Conservation (phyloP, 2,329 filamentous ascomycete species). For the Tolypocladium ovalisporum region DNA sequence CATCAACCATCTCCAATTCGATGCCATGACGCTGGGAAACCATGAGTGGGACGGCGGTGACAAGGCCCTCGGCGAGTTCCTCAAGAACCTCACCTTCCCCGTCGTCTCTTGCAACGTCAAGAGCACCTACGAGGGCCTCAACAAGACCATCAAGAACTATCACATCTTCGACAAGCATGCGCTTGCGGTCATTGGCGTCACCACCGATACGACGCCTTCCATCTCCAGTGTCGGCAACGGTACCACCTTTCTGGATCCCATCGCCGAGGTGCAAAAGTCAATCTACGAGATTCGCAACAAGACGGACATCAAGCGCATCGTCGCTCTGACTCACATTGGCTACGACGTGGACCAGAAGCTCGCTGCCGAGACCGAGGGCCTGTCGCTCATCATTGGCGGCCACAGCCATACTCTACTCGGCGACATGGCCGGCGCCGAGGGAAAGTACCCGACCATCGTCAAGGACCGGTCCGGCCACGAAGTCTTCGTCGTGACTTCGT, state of each 20-base stretch:
- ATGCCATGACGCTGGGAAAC: constrained; percentile 58
- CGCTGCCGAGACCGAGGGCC: constrained; percentile 46
- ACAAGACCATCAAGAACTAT: constrained; percentile 54
- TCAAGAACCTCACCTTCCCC: constrained; percentile 54
- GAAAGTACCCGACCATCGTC: constrained; percentile 53
- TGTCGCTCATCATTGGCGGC: constrained; percentile 59
- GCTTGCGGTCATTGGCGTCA: constrained; percentile 53
- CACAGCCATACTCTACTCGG: constrained; percentile 52
- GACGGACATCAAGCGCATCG: constrained; percentile 53
- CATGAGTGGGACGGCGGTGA: constrained; percentile 58
- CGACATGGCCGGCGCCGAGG: constrained; percentile 44
- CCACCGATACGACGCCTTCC: constrained; percentile 21
- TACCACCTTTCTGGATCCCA: constrained; percentile 47
- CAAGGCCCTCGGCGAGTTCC: constrained; percentile 48
- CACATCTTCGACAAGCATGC: constrained; percentile 51
- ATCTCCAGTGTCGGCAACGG: constrained; percentile 48
- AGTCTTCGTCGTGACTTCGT: constrained; percentile 58
- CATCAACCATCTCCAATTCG: constrained; percentile 54
- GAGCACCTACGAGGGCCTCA: constrained; percentile 47
- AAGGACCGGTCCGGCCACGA: constrained; percentile 51
- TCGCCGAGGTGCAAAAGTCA: constrained; percentile 47
- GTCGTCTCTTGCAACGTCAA: constrained; percentile 52
- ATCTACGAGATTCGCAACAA: constrained; percentile 50
- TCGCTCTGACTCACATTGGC: constrained; percentile 56
- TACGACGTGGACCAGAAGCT: constrained; percentile 53